Evolutionary conservation across 2,329 filamentous ascomycete genomes (phyloP), one percentile per base, ranked within the genome.

Genomic region (Monilinia polystroma): DNA sequence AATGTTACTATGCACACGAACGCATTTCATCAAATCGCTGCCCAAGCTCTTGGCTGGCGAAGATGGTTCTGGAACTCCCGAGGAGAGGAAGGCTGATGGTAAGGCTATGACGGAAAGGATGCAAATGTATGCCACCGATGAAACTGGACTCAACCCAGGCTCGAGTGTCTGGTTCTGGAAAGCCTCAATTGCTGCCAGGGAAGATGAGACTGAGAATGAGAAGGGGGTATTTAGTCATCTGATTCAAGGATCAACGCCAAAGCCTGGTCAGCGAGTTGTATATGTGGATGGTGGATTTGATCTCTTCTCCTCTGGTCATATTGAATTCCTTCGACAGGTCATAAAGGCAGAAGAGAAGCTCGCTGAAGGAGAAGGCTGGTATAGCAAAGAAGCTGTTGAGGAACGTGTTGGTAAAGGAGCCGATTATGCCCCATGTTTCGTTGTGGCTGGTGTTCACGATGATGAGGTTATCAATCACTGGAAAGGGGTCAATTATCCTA

Each of bases 271-370:
- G 79, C 84, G 90, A 12, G 84, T 99, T 43, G 88, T 97, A 55
- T 99, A 99, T 76, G 94, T 98, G 10, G 95, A 99, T 72, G 95
- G 95, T 58, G 95, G 94, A 0, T 99, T 96, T 78, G 95, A 99
- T 76, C 84, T 99, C 29, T 99, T 99, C 79, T 97, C 92, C 0
- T 96, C 92, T 59, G 95, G 95, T 0, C 95, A 99, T 77, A 98
- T 99, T 73, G 93, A 96, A 77, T 99, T 99, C 73, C 83, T 99
- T 65, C 87, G 90, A 57, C 84, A 86, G 52, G 94, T 99, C 3
- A 83, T 89, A 11, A 81, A 89, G 70, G 82, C 84, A 0, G 94
- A 98, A 78, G 87, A 92, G 73, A 82, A 85, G 66, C 81, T 88
- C 60, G 93, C 89, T 6, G 81, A 80, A 57, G 77, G 84, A 56